phyloP scores from a whole-genome alignment of 2,329 filamentous ascomycete species.

The Fusarium cicatricum region DNA sequence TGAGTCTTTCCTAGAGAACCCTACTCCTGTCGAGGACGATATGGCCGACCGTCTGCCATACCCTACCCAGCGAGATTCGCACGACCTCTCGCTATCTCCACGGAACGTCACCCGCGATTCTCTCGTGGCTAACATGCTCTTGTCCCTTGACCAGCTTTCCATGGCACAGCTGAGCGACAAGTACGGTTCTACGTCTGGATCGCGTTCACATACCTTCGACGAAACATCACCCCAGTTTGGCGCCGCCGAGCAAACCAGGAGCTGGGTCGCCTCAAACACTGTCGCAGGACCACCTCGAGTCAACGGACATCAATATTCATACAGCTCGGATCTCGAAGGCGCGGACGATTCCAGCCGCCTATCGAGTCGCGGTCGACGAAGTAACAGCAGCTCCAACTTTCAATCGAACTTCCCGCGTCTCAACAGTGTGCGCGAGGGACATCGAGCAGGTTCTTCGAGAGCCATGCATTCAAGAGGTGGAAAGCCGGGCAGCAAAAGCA shows the following conservation, averaged over 20 bases:
- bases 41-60: constrained; percentile 40
- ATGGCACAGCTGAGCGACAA: constrained; percentile 53
- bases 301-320: constrained; percentile 56
- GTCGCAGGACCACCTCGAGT: constrained; percentile 34
- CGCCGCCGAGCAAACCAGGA: constrained; percentile 46
- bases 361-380: constrained; percentile 71
- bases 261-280: constrained; percentile 42
- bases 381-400: constrained; percentile 82
- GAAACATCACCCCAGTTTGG: constrained; percentile 38
- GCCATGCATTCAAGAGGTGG: constrained; percentile 60
- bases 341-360: constrained; percentile 62
- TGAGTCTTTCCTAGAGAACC: constrained; percentile 44
- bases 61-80: constrained; percentile 67
- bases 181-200: constrained; percentile 35
- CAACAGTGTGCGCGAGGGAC: constrained; percentile 66
- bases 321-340: constrained; percentile 68
- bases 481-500: constrained; percentile 76
- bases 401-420: constrained; percentile 66
- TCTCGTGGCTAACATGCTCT: constrained; percentile 93
- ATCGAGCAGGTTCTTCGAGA: constrained; percentile 51
- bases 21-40: constrained; percentile 43
- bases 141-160: constrained; percentile 87
- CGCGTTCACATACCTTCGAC: constrained; percentile 42
- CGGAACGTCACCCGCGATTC: constrained; percentile 84
- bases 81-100: constrained; percentile 84